phyloP scores from a whole-genome alignment of 2,329 filamentous ascomycete species.

The Clarireedia homoeocarpa region DNA sequence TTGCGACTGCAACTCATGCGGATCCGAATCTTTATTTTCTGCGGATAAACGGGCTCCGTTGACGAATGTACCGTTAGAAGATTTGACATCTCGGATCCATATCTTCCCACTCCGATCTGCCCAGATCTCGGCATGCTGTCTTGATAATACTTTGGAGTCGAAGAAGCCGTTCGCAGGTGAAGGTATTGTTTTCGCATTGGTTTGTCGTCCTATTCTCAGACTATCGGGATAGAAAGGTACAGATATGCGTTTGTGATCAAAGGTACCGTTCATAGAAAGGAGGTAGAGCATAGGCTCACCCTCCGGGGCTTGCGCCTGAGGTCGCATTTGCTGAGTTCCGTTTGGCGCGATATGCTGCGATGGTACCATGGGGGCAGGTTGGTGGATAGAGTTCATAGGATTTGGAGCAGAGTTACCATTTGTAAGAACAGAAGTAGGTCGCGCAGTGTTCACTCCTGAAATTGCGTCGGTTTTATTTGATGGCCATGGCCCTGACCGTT shows the following conservation, averaged over 20 bases:
- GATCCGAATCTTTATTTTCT: conserved; percentile 93
- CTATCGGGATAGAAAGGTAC: conserved; percentile 94
- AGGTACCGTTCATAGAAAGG: conserved; percentile 87
- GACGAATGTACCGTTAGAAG: conserved; percentile 97
- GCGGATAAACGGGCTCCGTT: conserved; percentile 84
- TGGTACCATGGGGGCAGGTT: conserved; percentile 51
- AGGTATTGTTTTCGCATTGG: conserved; percentile 91
- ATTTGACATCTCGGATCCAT: conserved; percentile 95
- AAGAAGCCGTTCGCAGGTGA: conserved; percentile 91
- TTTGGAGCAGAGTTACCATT: conserved; percentile 52
- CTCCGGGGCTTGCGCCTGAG: conserved; percentile 34
- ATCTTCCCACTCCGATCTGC: conserved; percentile 80
- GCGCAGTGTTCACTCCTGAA: conserved; percentile 48
- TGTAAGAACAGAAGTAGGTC: conserved; percentile 52
- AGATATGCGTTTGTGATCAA: conserved; percentile 92
- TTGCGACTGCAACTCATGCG: conserved; percentile 83
- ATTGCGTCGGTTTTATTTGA: conserved; percentile 58
- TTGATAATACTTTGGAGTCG: conserved; percentile 93
- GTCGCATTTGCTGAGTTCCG: conserved; percentile 39
- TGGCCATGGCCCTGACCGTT: conserved; percentile 50
- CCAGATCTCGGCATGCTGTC: conserved; percentile 95
- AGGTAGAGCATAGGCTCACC: conserved; percentile 76
- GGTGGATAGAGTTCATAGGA: conserved; percentile 53
- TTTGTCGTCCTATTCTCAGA: conserved; percentile 88
- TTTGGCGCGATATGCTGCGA: conserved; percentile 63